Percentiles rank a stretch among this genome's conserved stretches.
phyloP scores from a whole-genome alignment of 257 asterid genomes.

The Haberlea rhodopensis region DNA sequence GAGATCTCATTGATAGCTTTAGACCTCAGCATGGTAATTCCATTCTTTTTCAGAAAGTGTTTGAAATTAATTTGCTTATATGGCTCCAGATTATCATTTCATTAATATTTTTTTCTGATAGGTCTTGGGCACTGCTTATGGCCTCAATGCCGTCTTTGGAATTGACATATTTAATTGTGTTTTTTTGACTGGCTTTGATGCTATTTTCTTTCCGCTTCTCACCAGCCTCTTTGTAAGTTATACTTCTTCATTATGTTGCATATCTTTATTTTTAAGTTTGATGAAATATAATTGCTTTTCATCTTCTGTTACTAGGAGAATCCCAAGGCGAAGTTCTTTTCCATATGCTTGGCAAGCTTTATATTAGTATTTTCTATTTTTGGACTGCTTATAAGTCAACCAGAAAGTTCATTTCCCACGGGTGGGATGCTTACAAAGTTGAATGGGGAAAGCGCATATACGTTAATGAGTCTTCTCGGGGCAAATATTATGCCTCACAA shows the following conservation, averaged over 20 bases:
- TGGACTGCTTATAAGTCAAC: slow-evolving; percentile 63
- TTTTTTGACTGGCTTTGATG: slow-evolving; percentile 71
- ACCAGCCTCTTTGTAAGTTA: slow-evolving; percentile 61
- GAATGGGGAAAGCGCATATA: slow-evolving; percentile 80
- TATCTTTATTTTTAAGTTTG: slow-evolving; percentile 12
- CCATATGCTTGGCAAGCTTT: slow-evolving; percentile 54
- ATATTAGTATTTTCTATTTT: slow-evolving; percentile 52
- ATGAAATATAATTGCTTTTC: slow-evolving; percentile 11
- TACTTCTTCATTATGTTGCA: slow-evolving; percentile 8
- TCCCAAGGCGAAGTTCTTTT: slow-evolving; percentile 55
- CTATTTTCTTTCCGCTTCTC: slow-evolving; percentile 65
- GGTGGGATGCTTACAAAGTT: slow-evolving; percentile 60
- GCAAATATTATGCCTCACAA: slow-evolving; percentile 94
- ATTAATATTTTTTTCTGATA: slow-evolving; percentile 39
- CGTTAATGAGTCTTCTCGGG: slow-evolving; percentile 91
- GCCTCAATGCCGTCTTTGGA: slow-evolving; percentile 83
- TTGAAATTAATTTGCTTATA: slow-evolving; percentile 8
- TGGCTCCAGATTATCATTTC: slow-evolving; percentile 9
- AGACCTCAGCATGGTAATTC: slow-evolving; percentile 86
- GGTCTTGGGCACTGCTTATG: slow-evolving; percentile 95
- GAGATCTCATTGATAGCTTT: slow-evolving; percentile 73
- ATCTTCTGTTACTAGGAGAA: slow-evolving; percentile 49
- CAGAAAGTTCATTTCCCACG: slow-evolving; percentile 55
- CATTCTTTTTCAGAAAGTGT: slow-evolving; percentile 17
- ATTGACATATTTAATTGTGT: slow-evolving; percentile 72